Evolutionary conservation across 2,329 filamentous ascomycete species (phyloP).

Genomic region (Sordariomycetes sp.): DNA sequence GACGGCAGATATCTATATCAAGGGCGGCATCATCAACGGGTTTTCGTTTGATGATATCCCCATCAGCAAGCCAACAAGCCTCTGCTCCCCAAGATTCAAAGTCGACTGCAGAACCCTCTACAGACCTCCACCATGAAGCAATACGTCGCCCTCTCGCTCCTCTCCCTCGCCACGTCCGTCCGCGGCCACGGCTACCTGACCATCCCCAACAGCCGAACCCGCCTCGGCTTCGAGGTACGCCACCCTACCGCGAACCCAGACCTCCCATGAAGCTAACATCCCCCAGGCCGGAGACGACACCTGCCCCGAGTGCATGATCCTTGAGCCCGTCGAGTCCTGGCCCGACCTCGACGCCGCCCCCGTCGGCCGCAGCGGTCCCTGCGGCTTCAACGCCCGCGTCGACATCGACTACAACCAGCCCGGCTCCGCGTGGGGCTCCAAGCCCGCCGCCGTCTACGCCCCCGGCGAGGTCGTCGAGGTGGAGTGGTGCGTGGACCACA

Average conservation of each 20-base stretch:
- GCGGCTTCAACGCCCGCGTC: constrained; percentile 39
- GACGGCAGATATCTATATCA: no score
- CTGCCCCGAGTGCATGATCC: constrained; percentile 40
- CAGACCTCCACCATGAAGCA: background rate
- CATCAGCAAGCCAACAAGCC: background rate
- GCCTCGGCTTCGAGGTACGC: constrained; percentile 26
- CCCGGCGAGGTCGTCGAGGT: constrained; percentile 32
- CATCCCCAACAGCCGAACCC: constrained; percentile 26
- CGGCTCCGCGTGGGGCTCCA: constrained; percentile 25
- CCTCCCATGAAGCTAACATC: no score
- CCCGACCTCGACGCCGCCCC: constrained; percentile 29
- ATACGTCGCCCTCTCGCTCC: constrained; percentile 3
- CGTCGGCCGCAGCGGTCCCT: constrained; percentile 33
- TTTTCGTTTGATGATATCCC: no score
- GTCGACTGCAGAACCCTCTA: background rate
- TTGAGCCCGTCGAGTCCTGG: constrained; percentile 36
- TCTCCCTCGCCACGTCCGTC: constrained; percentile 8
- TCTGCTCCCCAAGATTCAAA: background rate
- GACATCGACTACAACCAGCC: constrained; percentile 39
- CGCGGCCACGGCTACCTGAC: constrained; percentile 31
- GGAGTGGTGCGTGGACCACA: constrained; percentile 41
- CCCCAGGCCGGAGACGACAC: constrained; percentile 27
- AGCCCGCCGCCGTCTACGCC: constrained; percentile 26
- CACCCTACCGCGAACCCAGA: no score
- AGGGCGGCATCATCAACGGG: no score